Percentiles rank a stretch among this genome's conserved stretches.
phyloP scores from a whole-genome alignment of 1,284 basidiomycete species.

The Polyporus tsugae region DNA sequence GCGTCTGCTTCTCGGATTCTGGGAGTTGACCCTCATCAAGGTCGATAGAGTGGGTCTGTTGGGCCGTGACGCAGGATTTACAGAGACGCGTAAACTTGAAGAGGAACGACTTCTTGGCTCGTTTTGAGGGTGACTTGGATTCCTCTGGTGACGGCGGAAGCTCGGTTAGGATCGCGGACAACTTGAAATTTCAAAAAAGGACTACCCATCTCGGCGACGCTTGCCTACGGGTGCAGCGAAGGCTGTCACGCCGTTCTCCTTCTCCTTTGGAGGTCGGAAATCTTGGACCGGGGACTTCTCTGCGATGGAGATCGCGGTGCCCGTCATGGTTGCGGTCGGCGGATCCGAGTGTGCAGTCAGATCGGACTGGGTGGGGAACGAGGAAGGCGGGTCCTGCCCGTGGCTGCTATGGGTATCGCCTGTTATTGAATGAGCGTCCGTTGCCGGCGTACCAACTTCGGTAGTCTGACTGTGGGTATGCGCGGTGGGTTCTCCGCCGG shows the following conservation, averaged over 20 bases:
- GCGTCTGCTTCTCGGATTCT: constrained; percentile 42
- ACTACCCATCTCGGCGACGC: constrained; percentile 40
- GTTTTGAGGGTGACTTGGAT: constrained; percentile 41
- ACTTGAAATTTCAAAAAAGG: constrained; percentile 43
- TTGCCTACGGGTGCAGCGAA: constrained; percentile 35
- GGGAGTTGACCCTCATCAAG: constrained; percentile 38
- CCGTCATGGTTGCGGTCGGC: constrained; percentile 29
- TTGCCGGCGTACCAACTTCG: constrained; percentile 22
- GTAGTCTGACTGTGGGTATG: constrained; percentile 16
- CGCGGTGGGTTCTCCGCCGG: constrained; percentile 17
- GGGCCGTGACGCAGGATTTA: constrained; percentile 54
- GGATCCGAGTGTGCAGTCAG: constrained; percentile 25
- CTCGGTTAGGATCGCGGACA: constrained; percentile 42
- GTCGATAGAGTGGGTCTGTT: constrained; percentile 48
- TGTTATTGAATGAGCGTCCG: constrained; percentile 28
- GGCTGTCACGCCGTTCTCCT: constrained; percentile 31
- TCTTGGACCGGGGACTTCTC: constrained; percentile 24
- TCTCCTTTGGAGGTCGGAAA: constrained; percentile 21
- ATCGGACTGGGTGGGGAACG: constrained; percentile 29
- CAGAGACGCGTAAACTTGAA: constrained; percentile 54
- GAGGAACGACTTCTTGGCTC: constrained; percentile 51
- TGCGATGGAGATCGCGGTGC: constrained; percentile 29
- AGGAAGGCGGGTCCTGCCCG: constrained; percentile 33
- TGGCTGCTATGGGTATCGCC: constrained; percentile 29
- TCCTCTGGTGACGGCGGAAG: constrained; percentile 34